Base-by-base conservation (phyloP, 164 flowering plant genomes). In the Warburgia ugandensis region DNA sequence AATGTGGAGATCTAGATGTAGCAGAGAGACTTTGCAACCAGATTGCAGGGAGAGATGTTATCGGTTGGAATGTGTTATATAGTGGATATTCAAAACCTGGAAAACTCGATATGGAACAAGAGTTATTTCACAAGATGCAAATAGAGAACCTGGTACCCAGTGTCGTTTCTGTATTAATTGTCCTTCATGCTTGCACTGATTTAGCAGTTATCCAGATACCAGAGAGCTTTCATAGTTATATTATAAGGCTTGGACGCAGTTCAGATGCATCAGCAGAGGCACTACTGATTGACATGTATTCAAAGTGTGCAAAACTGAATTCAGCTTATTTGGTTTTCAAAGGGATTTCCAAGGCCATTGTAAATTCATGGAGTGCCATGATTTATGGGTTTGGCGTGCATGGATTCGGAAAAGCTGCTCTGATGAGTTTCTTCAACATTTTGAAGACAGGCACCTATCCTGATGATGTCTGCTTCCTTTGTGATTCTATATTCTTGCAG, bases 1-100 rank as follows among this genome's bases (percentile, higher is more conserved):
- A 69, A 50, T 72, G 79, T 58, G 50, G 68, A 46, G 40, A 27
- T 37, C 41, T 75, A 17, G 58, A 66, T 20, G 35, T 7, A 2
- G 58, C 64, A 1, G 46, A 39, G 48, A 35, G 29, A 28, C 45
- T 55, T 16, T 55, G 54, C 9, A 11, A 48, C 11, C 44, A 14
- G 12, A 36, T 55, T 44, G 11, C 35, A 5, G 17, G 16, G 27
- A 61, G 55, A 50, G 66, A 62, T 55, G 60, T 55, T 20, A 37
- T 56, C 21, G 12, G 39, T 50, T 62, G 60, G 66, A 62, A 55
- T 23, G 45, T 51, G 16, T 42, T 62, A 45, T 49, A 48, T 19
- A 55, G 51, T 35, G 61, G 66, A 40, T 56, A 35, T 37, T 56
- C 47, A 4, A 43, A 28, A 38, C 43, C 7, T 8, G 31, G 46